Evolutionary conservation across 495 filamentous ascomycete species (phyloP).

Genomic region (Halenospora varia): DNA sequence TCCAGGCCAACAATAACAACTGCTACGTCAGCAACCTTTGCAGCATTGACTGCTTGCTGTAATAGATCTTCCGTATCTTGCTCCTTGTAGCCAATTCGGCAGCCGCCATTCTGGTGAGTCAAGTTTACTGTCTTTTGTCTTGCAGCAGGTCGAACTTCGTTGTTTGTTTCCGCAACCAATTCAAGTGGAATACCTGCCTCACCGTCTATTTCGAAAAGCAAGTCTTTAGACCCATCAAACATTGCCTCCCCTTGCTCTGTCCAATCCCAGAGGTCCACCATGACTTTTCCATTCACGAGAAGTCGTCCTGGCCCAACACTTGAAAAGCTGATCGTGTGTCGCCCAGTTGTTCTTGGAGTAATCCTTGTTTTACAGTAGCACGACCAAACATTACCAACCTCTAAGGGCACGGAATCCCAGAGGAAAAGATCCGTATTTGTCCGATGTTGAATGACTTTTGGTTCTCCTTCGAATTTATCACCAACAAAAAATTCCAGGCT

Average conservation of each 20-base stretch:
- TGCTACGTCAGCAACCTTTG: constrained; percentile 66
- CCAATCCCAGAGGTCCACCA: constrained; percentile 73
- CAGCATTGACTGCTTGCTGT: constrained; percentile 64
- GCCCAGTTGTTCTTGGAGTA: constrained; percentile 49
- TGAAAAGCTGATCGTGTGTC: constrained; percentile 73
- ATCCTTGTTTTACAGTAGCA: constrained; percentile 53
- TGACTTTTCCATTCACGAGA: constrained; percentile 61
- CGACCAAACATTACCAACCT: constrained; percentile 58
- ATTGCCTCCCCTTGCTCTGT: constrained; percentile 61
- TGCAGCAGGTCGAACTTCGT: constrained; percentile 50
- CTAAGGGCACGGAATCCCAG: constrained; percentile 63
- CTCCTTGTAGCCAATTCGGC: constrained; percentile 72
- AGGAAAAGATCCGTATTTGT: constrained; percentile 62
- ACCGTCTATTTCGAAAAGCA: constrained; percentile 48
- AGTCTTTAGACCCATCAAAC: constrained; percentile 54
- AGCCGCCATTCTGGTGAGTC: constrained; percentile 64
- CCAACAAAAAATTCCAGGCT: constrained; percentile 60
- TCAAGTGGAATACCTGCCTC: constrained; percentile 43
- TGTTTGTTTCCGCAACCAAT: constrained; percentile 55
- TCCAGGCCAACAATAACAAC: constrained; percentile 78
- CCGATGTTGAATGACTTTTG: constrained; percentile 48
- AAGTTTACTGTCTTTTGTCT: constrained; percentile 47
- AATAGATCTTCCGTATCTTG: constrained; percentile 67
- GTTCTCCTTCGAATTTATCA: constrained; percentile 55
- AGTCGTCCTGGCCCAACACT: constrained; percentile 71